Base-by-base conservation (phyloP, 2,329 filamentous ascomycete species). In the Metarhizium robertsii region DNA sequence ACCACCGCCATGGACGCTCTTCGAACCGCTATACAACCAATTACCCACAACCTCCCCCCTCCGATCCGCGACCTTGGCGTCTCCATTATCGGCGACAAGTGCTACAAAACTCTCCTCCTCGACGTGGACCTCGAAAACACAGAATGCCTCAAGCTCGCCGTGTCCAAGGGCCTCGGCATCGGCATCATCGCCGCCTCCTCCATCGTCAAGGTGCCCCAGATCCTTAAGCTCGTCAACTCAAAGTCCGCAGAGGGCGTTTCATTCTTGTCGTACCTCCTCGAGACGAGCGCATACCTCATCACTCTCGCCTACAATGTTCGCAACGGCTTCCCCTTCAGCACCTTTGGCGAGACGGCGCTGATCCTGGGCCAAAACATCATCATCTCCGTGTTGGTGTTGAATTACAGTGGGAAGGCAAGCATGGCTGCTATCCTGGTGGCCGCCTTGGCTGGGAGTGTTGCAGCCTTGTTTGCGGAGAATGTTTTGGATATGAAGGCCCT, bases 151-250 rank as follows among this genome's bases (percentile, higher is more conserved):
- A 94, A 94, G 69, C 84, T 96, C 53, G 92, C 85, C 63, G 81
- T 97, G 67, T 95, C 89, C 67, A 99, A 99, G 76, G 90, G 81
- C 3, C 85, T 99, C 16, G 92, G 94, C 56, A 86, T 97, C 63
- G 94, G 86, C 69, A 99, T 99, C 73, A 91, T 99, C 67, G 87
- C 81, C 62, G 90, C 91, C 53, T 92, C 88, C 32, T 86, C 89
- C 54, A 84, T 97, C 64, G 92, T 99, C 77, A 99, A 99, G 76
- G 85, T 99, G 30, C 94, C 94, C 0, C 94, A 99, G 77, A 92
- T 99, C 68, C 72, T 96, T 71, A 99, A 99, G 78, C 85, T 99
- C 53, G 73, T 94, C 66, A 79, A 79, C 66, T 91, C 90, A 50
- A 82, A 85, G 65, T 96, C 90, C 52, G 85, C 91, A 32, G 82